These are phyloP conservation scores for Nidularia pulvinata DNA, from an alignment of 768 basidiomycete species.

Conservation along the genomic window DNA sequence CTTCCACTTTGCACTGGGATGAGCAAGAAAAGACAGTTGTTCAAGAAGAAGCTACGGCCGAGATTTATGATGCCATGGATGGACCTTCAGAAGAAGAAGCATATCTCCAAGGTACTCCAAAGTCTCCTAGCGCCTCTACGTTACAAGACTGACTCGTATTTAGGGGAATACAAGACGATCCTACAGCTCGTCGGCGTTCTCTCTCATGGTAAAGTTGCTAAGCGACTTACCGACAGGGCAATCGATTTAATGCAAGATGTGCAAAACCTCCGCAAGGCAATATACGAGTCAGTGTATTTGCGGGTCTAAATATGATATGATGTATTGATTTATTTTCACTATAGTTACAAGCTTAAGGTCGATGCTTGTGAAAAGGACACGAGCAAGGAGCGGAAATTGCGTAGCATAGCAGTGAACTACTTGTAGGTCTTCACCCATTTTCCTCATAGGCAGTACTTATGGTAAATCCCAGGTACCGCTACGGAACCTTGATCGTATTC, in stretches of 20 bases:
- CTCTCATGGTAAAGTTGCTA: conserved; percentile 91
- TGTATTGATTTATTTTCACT: not conserved
- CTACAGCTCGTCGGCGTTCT: conserved; percentile 92
- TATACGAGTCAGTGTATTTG: conserved; percentile 75
- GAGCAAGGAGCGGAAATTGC: conserved; percentile 73
- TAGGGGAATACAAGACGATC: conserved; percentile 97
- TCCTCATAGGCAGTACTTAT: conserved; percentile 1
- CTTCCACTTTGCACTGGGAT: conserved; percentile 66
- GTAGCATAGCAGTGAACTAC: conserved; percentile 85
- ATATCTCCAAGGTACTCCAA: conserved; percentile 72
- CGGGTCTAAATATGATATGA: no score
- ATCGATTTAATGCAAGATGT: conserved; percentile 96
- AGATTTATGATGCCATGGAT: conserved; percentile 70
- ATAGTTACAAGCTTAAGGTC: conserved; percentile 88
- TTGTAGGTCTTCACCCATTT: conserved; percentile 41
- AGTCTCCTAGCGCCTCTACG: not conserved
- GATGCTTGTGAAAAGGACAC: conserved; percentile 83
- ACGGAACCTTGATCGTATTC: conserved; percentile 91
- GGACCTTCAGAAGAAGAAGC: conserved; percentile 88
- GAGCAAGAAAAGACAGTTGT: conserved; percentile 36
- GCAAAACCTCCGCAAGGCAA: conserved; percentile 93
- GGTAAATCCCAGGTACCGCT: conserved; percentile 60
- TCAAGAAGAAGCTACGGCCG: conserved; percentile 29
- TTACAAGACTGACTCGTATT: not conserved
- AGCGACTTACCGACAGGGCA: conserved; percentile 84